phyloP scores from a whole-genome alignment of 2,329 filamentous ascomycete species.

The Arthrobotrys megalospora region DNA sequence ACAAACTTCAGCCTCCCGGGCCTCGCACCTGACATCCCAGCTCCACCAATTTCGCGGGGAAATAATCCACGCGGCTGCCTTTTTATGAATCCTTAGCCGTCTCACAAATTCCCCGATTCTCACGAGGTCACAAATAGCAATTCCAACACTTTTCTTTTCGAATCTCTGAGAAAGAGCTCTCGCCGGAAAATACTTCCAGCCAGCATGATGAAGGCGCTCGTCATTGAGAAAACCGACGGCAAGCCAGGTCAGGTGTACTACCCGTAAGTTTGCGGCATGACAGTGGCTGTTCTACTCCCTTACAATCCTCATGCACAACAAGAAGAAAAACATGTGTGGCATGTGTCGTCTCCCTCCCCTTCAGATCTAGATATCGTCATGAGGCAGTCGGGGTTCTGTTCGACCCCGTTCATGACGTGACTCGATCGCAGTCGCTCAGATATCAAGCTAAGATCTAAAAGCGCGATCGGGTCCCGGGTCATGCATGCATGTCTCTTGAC shows the following conservation, averaged over 20 bases:
- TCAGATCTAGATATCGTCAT: neutral
- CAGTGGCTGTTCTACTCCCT: constrained; percentile 53
- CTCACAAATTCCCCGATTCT: constrained; percentile 57
- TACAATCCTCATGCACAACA: constrained; percentile 42
- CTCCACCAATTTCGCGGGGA: constrained; percentile 17
- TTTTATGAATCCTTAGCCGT: constrained; percentile 46
- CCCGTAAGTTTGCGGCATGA: constrained; percentile 71
- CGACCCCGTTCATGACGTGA: constrained; percentile 49
- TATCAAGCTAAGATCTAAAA: constrained; percentile 37
- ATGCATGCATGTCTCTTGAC: constrained; percentile 44
- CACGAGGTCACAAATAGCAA: constrained; percentile 30
- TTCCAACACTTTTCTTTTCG: constrained; percentile 18
- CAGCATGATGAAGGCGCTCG: constrained; percentile 73
- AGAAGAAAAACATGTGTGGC: constrained; percentile 27
- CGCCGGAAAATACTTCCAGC: constrained; percentile 3
- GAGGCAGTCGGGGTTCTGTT: constrained; percentile 18
- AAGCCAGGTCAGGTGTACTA: constrained; percentile 93
- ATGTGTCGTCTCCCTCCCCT: constrained; percentile 12
- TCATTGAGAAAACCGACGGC: constrained; percentile 79
- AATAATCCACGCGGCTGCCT: constrained; percentile 21
- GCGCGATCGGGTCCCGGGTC: constrained; percentile 32
- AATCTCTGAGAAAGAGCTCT: constrained; percentile 36
- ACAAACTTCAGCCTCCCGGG: neutral
- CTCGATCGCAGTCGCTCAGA: constrained; percentile 16
- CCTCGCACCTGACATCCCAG: constrained; percentile 4